phyloP scores from a whole-genome alignment of 2,329 filamentous ascomycete genomes.

The Xylaria polymorpha region DNA sequence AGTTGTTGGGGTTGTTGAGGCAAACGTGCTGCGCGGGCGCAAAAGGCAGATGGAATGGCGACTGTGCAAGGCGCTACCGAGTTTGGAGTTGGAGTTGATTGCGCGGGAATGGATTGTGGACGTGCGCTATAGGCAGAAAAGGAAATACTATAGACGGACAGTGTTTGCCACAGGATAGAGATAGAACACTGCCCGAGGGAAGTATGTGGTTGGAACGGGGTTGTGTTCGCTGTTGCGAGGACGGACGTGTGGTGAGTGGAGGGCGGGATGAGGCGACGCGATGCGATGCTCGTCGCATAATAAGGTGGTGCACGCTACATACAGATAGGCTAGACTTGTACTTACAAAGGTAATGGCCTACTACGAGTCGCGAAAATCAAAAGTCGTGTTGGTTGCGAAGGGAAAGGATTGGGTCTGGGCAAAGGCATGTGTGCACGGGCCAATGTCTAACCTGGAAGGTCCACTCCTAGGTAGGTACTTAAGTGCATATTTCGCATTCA shows the following conservation, averaged over 20 bases:
- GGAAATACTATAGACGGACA: constrained; percentile 10
- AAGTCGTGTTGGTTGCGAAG: constrained; percentile 35
- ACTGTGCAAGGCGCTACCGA: background rate
- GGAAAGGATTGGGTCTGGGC: constrained; percentile 34
- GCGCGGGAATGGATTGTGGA: constrained; percentile 9
- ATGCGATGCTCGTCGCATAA: constrained; percentile 33
- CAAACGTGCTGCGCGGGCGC: constrained; percentile 1
- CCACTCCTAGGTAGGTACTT: background rate
- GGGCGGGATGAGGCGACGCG: constrained; percentile 29
- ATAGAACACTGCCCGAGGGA: background rate
- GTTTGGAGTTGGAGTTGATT: constrained; percentile 1
- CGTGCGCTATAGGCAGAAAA: constrained; percentile 5
- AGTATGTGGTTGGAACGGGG: background rate
- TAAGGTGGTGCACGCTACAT: constrained; percentile 24
- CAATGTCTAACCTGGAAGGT: background rate
- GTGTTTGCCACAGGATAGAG: background rate
- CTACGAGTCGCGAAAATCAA: constrained; percentile 38
- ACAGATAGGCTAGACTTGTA: constrained; percentile 24
- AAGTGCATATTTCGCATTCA: background rate
- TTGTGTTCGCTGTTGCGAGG: constrained; percentile 18
- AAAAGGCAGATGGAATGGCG: constrained; percentile 10
- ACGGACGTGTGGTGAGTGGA: constrained; percentile 18
- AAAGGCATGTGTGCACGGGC: constrained; percentile 12
- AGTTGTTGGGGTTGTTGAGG: background rate
- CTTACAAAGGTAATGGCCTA: background rate